Evolutionary conservation across 345 rosid species (phyloP), one percentile per base, ranked within the genome.

Genomic region (Geranium brycei): DNA sequence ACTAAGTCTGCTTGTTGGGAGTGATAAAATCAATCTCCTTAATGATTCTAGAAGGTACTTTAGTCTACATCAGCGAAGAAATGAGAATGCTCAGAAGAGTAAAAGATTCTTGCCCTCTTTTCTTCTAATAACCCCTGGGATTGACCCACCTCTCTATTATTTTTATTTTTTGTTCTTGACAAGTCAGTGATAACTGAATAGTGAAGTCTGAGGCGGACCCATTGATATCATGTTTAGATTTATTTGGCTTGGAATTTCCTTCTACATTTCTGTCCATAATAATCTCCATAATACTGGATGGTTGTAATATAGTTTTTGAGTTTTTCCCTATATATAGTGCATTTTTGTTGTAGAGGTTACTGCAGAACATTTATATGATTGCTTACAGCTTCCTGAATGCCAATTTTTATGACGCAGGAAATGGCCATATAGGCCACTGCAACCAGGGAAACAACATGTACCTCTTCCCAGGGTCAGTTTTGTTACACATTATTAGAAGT

Each of bases 391-490:
- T 72, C 19, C 61, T 65, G 56, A 18, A 58, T 62, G 11, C 35
- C 60, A 69, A 65, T 57, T 68, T 61, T 67, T 35, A 47, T 74
- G 41, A 55, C 57, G 60, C 82, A 90, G 97, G 95, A 59, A 81
- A 86, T 74, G 93, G 95, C 68, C 79, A 69, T 1, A 66, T 87
- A 51, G 98, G 98, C 75, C 89, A 85, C 72, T 82, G 90, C 85
- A 92, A 92, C 83, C 98, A 92, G 77, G 98, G 95, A 68, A 89
- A 89, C 82, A 92, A 92, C 81, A 92, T 92, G 98, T 92, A 89
- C 76, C 90, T 92, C 68, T 92, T 92, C 73, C 98, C 98, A 16
- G 98, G 98, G 98, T 92, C 56, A 69, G 95, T 81, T 70, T 66
- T 55, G 7, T 60, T 62, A 57, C 32, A 62, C 57, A 66, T 28